phyloP scores from a whole-genome alignment of 805 yeast genomes.

The Candida odintsovae region DNA sequence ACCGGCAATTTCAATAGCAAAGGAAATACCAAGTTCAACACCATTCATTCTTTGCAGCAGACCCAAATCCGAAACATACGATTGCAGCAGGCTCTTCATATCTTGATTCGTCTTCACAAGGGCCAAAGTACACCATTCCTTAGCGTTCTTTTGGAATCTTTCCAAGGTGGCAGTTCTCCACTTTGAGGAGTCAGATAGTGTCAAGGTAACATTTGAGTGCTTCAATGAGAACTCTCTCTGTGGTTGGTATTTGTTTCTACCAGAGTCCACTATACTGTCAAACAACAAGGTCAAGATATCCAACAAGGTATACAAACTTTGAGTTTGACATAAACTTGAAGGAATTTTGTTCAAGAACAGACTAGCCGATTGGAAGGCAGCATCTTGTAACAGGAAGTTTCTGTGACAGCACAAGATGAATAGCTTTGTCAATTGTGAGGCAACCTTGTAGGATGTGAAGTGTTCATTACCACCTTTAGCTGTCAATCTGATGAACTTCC shows the following conservation, averaged over 20 bases:
- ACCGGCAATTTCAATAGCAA: slow-evolving; percentile 89
- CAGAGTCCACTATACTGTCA: slow-evolving; percentile 78
- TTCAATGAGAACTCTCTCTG: slow-evolving; percentile 53
- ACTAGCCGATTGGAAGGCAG: slow-evolving; percentile 76
- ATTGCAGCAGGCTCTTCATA: slow-evolving; percentile 70
- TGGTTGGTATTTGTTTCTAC: slow-evolving; percentile 80
- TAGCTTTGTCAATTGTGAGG: slow-evolving; percentile 64
- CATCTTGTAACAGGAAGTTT: slow-evolving; percentile 63
- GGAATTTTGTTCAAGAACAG: slow-evolving; percentile 62
- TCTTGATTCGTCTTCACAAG: slow-evolving; percentile 62
- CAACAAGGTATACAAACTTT: slow-evolving; percentile 68
- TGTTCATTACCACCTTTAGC: slow-evolving; percentile 47
- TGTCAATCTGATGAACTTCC: slow-evolving; percentile 43
- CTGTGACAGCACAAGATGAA: slow-evolving; percentile 75
- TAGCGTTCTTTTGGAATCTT: slow-evolving; percentile 51
- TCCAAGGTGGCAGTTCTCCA: slow-evolving; percentile 71
- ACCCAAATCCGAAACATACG: slow-evolving; percentile 56
- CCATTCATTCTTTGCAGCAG: slow-evolving; percentile 29
- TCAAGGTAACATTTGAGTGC: slow-evolving; percentile 34
- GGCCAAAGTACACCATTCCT: slow-evolving; percentile 59
- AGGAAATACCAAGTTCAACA: slow-evolving; percentile 77
- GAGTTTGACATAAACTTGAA: slow-evolving; percentile 68
- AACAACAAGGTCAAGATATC: slow-evolving; percentile 76
- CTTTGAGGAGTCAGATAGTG: slow-evolving; percentile 65
- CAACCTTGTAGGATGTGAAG: slow-evolving; percentile 52